phyloP scores from a whole-genome alignment of 306 rosid genomes.

The Castanospermum australe region DNA sequence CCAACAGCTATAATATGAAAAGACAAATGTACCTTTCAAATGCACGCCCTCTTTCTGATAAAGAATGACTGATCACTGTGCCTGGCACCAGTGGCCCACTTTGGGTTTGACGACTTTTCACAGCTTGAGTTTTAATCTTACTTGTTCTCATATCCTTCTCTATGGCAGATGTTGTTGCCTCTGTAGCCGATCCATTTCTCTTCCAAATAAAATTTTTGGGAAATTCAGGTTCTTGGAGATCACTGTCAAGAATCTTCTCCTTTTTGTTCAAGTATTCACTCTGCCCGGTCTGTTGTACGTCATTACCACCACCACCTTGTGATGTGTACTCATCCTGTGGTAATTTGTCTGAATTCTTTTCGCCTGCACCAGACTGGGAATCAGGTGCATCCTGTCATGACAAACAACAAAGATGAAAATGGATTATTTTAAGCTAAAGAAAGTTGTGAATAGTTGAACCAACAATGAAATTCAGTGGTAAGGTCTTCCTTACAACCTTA shows the following conservation, averaged over 20 bases:
- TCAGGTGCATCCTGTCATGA: constrained; percentile 41
- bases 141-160: constrained; percentile 49
- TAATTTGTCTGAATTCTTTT: constrained; percentile 39
- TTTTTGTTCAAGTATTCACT: constrained; percentile 40
- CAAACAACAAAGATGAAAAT: neutral
- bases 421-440: neutral
- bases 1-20: constrained; percentile 11
- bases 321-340: constrained; percentile 36
- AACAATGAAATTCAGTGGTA: neutral
- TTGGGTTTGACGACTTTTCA: constrained; percentile 66
- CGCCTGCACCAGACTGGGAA: constrained; percentile 36
- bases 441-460: neutral
- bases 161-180: constrained; percentile 44
- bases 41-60: constrained; percentile 57
- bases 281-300: constrained; percentile 32
- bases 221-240: constrained; percentile 41
- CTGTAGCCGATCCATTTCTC: constrained; percentile 49
- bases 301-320: constrained; percentile 32
- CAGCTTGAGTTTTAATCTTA: constrained; percentile 57
- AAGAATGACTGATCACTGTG: constrained; percentile 64
- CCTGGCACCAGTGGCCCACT: constrained; percentile 90
- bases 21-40: constrained; percentile 43
- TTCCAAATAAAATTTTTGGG: constrained; percentile 49
- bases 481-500: constrained; percentile 28
- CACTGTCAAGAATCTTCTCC: constrained; percentile 50